A percentile compares a stretch with the other conserved stretches of the same genome.
Evolutionary conservation across 2,329 filamentous ascomycete species (phyloP).

Genomic region (Colletotrichum lentis): DNA sequence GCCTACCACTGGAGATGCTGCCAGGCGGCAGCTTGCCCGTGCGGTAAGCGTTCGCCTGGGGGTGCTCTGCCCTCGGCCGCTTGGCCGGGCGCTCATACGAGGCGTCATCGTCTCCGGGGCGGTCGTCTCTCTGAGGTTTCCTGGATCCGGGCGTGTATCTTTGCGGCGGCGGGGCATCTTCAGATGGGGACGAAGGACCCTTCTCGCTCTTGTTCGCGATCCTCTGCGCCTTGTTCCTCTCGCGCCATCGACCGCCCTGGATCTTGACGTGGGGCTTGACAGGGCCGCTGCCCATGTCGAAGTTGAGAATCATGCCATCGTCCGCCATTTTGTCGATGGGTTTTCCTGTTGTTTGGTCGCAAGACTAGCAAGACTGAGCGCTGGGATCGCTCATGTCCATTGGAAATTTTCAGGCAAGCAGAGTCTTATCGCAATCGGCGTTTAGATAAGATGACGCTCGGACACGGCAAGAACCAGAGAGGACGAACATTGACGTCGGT

Average conservation of each 20-base stretch:
- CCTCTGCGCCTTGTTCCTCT: constrained; percentile 83
- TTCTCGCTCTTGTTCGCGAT: constrained; percentile 49
- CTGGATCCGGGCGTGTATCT: constrained; percentile 30
- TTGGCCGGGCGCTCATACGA: constrained; percentile 52
- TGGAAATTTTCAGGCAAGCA: constrained; percentile 33
- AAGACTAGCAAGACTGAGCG: constrained; percentile 16
- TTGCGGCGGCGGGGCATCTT: constrained; percentile 31
- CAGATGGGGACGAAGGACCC: constrained; percentile 43
- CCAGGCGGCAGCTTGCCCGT: constrained; percentile 50
- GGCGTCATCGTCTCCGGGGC: constrained; percentile 44
- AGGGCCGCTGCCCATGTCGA: constrained; percentile 76
- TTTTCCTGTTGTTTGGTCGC: constrained; percentile 13
- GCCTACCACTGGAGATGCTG: constrained; percentile 44
- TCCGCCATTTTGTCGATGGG: constrained; percentile 74
- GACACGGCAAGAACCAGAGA: no score
- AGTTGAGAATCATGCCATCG: constrained; percentile 94
- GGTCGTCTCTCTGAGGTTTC: constrained; percentile 37
- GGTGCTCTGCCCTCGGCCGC: constrained; percentile 52
- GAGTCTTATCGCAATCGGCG: constrained; percentile 32
- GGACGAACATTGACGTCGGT: no score
- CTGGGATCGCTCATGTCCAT: background rate
- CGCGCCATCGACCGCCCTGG: constrained; percentile 93
- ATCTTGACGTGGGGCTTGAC: constrained; percentile 71
- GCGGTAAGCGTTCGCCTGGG: constrained; percentile 45
- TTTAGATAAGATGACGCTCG: no score